phyloP scores from a whole-genome alignment of 73 alveolate genomes.

The Breviolum minutum region DNA sequence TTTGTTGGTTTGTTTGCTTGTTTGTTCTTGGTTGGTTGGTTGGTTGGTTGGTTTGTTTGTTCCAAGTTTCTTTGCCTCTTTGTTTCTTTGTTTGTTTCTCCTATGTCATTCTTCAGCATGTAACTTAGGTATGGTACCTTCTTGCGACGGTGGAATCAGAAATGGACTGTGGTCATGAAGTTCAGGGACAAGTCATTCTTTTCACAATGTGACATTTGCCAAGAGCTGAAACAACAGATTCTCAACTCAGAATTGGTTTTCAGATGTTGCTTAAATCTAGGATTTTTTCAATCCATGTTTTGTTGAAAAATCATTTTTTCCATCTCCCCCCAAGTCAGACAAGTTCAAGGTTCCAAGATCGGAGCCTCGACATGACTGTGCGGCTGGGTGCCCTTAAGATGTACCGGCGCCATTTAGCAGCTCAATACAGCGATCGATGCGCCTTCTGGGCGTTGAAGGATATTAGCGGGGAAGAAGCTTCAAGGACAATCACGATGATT shows the following conservation, averaged over 20 bases:
- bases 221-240: slow-evolving; percentile 7
- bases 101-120: no score
- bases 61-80: no score
- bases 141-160: slow-evolving; percentile 21
- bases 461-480: not conserved
- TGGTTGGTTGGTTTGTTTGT: no score
- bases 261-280: not conserved
- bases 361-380: not conserved
- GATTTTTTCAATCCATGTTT: not conserved
- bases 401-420: not conserved
- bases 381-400: slow-evolving; percentile 25
- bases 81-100: not conserved
- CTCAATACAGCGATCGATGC: slow-evolving; percentile 11
- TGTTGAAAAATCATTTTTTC: not conserved
- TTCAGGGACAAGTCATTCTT: slow-evolving; percentile 19
- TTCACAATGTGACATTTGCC: slow-evolving; percentile 40
- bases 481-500: not conserved
- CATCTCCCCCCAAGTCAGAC: not conserved
- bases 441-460: slow-evolving; percentile 3
- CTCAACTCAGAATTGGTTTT: not conserved
- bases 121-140: slow-evolving; percentile 1
- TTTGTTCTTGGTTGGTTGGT: no score
- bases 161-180: slow-evolving; percentile 20
- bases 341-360: slow-evolving; percentile 15
- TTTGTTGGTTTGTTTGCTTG: no score